Conservation (phyloP, 305 asterid genomes). For the Fraxinus dipetala region DNA sequence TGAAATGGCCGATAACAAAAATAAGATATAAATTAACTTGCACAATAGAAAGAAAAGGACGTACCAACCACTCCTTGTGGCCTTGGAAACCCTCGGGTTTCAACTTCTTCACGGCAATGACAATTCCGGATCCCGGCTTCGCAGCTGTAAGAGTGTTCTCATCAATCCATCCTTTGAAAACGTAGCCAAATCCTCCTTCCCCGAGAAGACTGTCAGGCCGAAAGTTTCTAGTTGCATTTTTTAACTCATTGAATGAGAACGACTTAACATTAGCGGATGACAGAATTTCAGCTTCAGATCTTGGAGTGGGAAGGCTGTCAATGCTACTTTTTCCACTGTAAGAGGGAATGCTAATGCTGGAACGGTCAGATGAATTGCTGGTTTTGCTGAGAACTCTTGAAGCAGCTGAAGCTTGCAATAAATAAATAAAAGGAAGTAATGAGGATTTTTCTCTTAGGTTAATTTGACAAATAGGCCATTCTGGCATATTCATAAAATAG, state of each 20-base stretch:
- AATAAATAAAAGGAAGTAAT: not conserved
- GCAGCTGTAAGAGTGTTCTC: constrained; percentile 49
- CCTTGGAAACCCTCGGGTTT: constrained; percentile 61
- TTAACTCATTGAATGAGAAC: constrained; percentile 49
- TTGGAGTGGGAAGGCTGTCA: constrained; percentile 43
- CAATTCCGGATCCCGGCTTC: constrained; percentile 60
- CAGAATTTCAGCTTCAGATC: constrained; percentile 42
- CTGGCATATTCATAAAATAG: not conserved
- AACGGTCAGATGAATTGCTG: constrained; percentile 24
- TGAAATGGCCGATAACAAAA: not conserved
- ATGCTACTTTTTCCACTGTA: constrained; percentile 33
- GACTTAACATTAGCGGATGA: constrained; percentile 42
- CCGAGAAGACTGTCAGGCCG: constrained; percentile 65
- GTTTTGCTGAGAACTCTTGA: constrained; percentile 24
- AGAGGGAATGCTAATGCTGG: constrained; percentile 29
- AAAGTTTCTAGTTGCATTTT: constrained; percentile 61
- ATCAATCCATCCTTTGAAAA: constrained; percentile 65
- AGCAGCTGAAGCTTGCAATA: constrained; percentile 21
- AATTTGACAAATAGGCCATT: not conserved
- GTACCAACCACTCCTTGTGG: constrained; percentile 72
- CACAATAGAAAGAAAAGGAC: constrained; percentile 2
- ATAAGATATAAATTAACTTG: not conserved
- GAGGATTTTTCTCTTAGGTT: not conserved
- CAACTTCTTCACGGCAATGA: constrained; percentile 67
- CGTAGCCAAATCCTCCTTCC: constrained; percentile 63